These are phyloP conservation scores for Colletotrichum caudatum DNA, from an alignment of 2,329 filamentous ascomycete genomes.

Conservation along the genomic window DNA sequence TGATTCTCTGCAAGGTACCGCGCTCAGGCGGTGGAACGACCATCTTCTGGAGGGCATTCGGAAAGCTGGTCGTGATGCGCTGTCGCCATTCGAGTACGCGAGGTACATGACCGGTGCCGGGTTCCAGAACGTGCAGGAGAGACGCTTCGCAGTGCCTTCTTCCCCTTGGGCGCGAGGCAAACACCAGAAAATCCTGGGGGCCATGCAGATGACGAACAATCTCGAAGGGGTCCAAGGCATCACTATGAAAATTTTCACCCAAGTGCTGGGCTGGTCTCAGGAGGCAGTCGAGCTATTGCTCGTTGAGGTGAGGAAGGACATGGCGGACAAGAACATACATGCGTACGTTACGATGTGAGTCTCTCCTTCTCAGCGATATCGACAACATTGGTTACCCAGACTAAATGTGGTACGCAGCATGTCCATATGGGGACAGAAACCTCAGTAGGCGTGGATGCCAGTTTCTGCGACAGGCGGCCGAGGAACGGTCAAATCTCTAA, in stretches of 20 bases:
- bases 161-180: slow-evolving; percentile 53
- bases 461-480: neutral
- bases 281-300: slow-evolving; percentile 50
- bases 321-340: slow-evolving; percentile 49
- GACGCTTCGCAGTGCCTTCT: slow-evolving; percentile 49
- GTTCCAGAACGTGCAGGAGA: slow-evolving; percentile 50
- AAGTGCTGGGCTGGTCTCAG: slow-evolving; percentile 48
- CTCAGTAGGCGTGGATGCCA: neutral
- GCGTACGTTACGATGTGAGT: slow-evolving; percentile 49
- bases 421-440: slow-evolving; percentile 31
- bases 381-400: neutral
- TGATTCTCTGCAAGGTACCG: slow-evolving; percentile 51
- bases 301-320: slow-evolving; percentile 48
- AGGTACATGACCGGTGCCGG: slow-evolving; percentile 53
- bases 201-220: slow-evolving; percentile 51
- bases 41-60: slow-evolving; percentile 52
- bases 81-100: slow-evolving; percentile 51
- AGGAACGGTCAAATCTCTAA: neutral
- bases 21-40: slow-evolving; percentile 50
- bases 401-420: slow-evolving; percentile 9
- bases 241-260: slow-evolving; percentile 49
- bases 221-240: slow-evolving; percentile 50
- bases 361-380: neutral
- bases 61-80: slow-evolving; percentile 54
- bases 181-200: slow-evolving; percentile 53